phyloP scores from a whole-genome alignment of 2,329 filamentous ascomycete genomes.

The Pseudocercospora fuligena region DNA sequence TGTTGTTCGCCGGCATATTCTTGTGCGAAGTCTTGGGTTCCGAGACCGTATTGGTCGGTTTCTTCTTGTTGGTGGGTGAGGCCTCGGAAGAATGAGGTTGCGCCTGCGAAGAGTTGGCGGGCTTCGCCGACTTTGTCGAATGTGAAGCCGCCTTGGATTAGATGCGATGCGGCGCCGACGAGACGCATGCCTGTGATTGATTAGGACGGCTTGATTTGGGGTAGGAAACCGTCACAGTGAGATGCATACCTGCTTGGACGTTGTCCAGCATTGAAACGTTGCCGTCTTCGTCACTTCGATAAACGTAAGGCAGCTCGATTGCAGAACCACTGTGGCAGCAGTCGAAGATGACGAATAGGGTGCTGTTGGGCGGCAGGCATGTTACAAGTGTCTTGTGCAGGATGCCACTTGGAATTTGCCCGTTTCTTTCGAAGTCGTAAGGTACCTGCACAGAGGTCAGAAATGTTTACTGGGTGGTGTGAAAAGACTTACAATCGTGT shows the following conservation, averaged over 20 bases:
- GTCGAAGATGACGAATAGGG: constrained; percentile 63
- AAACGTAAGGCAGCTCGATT: constrained; percentile 63
- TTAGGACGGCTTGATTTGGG: neutral
- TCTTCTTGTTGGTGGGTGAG: constrained; percentile 52
- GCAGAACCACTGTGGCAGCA: constrained; percentile 67
- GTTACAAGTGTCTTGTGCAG: constrained; percentile 60
- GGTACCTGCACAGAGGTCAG: constrained; percentile 2
- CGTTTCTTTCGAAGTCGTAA: constrained; percentile 49
- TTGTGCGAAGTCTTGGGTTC: constrained; percentile 45
- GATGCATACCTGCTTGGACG: constrained; percentile 53
- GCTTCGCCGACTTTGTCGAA: constrained; percentile 56
- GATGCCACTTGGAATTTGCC: constrained; percentile 59
- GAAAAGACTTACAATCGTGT: constrained; percentile 32
- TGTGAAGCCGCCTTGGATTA: constrained; percentile 57
- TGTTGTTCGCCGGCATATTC: constrained; percentile 49
- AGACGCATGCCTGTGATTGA: constrained; percentile 39
- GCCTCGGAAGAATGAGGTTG: constrained; percentile 59
- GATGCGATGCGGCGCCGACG: constrained; percentile 54
- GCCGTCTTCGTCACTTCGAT: constrained; percentile 61
- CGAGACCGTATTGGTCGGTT: constrained; percentile 51
- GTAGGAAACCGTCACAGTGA: neutral
- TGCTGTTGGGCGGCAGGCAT: constrained; percentile 55
- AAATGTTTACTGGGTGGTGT: neutral
- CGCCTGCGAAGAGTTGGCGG: constrained; percentile 57
- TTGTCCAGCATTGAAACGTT: constrained; percentile 62